Conservation (phyloP, 1,284 basidiomycete species). For the Ustilago lituana region DNA sequence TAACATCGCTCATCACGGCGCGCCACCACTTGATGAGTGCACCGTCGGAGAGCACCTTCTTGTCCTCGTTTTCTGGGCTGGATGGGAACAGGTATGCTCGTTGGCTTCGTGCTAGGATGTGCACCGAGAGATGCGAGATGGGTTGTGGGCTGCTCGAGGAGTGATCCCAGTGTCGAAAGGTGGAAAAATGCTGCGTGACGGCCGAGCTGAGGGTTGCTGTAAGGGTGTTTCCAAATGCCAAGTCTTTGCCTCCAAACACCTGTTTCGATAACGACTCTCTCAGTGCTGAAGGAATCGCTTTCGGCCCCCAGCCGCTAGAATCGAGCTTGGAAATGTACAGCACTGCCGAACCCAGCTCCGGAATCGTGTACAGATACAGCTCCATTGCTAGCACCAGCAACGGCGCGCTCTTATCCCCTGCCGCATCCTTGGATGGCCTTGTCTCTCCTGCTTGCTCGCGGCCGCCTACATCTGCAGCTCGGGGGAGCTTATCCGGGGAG, state of each 20-base stretch:
- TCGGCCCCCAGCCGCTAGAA: slow-evolving; percentile 79
- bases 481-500: slow-evolving; percentile 3
- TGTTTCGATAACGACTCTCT: slow-evolving; percentile 8
- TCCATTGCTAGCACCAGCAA: slow-evolving; percentile 80
- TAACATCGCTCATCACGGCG: slow-evolving; percentile 53
- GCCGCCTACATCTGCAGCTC: neutral
- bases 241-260: slow-evolving; percentile 5
- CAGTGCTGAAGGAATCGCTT: slow-evolving; percentile 13
- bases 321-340: slow-evolving; percentile 95
- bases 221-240: slow-evolving; percentile 33
- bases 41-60: slow-evolving; percentile 81
- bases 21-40: slow-evolving; percentile 94
- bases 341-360: slow-evolving; percentile 76
- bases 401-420: slow-evolving; percentile 5
- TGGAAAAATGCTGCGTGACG: slow-evolving; percentile 75
- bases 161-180: slow-evolving; percentile 70
- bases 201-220: slow-evolving; percentile 77
- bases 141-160: neutral
- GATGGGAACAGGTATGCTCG: slow-evolving; percentile 93
- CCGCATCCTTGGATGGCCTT: slow-evolving; percentile 66
- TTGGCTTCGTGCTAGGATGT: slow-evolving; percentile 91
- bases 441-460: neutral
- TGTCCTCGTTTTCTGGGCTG: slow-evolving; percentile 76
- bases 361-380: slow-evolving; percentile 80
- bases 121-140: slow-evolving; percentile 70